Base-by-base conservation (phyloP, 805 yeast genomes). In the Metschnikowia kofuensis region DNA sequence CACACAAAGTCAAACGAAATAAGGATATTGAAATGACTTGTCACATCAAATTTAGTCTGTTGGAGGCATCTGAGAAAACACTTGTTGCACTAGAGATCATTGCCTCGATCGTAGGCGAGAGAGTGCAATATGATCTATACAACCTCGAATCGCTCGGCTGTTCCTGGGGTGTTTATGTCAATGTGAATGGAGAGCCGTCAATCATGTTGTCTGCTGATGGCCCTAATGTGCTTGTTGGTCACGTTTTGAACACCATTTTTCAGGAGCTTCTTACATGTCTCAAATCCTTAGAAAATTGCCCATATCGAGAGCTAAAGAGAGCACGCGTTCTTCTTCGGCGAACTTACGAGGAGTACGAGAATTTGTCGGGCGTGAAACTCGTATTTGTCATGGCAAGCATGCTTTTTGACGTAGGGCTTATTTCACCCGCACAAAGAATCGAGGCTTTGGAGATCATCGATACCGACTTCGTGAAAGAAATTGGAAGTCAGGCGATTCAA, bases 181-280 rank as follows among this genome's bases (percentile, higher is more conserved):
- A 84, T 4, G 51, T 69, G 12, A 78, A 77, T 53, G 84, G 87
- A 5, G 80, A 76, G 44, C 72, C 76, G 0, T 77, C 84, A 7
- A 59, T 86, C 7, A 63, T 76, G 0, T 56, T 85, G n/a, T 76
- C 76, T 4, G 60, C 82, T 0, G 66, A 77, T 28, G 92, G 94
- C 0, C 76, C 77, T n/a, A 56, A 62, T 0, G 63, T 64, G 29
- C 76, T 79, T 1, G 64, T 78, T 5, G 44, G 51, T 2, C 50
- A 51, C 3, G 62, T 82, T 2, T 46, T 80, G 4, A 46, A 55
- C 5, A 48, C 56, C 0, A 62, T 83, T 0, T 46, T 74, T 5
- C 48, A 49, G 1, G 69, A 65, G 29, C 49, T 80, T 7, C 55
- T 56, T n/a, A 31, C 45, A 0, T 44, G 70, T 1, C 46, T 64